Evolutionary conservation across 805 yeast genomes (phyloP), one percentile per base, ranked within the genome.

Genomic region (Hyphopichia homilentoma): DNA sequence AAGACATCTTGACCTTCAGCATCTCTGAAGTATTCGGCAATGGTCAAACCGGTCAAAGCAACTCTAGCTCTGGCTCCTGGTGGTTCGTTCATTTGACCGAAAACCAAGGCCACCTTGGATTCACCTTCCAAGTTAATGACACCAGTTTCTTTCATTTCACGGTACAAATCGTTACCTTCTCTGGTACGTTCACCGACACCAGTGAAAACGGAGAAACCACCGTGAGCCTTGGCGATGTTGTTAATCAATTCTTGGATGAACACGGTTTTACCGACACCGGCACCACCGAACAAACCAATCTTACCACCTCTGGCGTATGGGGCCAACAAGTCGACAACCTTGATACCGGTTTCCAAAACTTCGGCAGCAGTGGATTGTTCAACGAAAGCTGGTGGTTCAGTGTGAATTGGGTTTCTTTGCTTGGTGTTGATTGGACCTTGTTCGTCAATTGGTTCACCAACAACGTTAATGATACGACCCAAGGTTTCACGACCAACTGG

Each of bases 121-220:
- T 93, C 97, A 73, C 98, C 98, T 68, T 93, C 97, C 57, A 90
- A 80, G 85, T 93, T 88, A 74, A 93, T 93, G 75, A 93, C 97
- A 81, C 97, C 97, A 53, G 98, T 90, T 79, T 93, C 98, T 67
- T 82, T 87, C 98, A 93, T 93, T 78, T 93, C 98, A 81, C 96
- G 94, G 95, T 90, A 90, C 73, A 90, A 82, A 83, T 90, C 96
- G 81, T 90, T 93, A 87, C 98, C 98, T 79, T 90, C 98, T 85
- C 98, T 93, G 78, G 98, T 90, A 78, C 98, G 85, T 79, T 93
- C 98, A 82, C 98, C 98, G 73, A 90, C 98, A 88, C 98, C 98
- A 61, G 96, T 84, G 84, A 90, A 90, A 54, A 90, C 97, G 39
- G 97, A 90, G 95, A 90, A 90, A 84, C 97, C 97, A 87, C 97